Percentiles rank a stretch among this genome's conserved stretches.
Evolutionary conservation across 2,329 filamentous ascomycete genomes (phyloP).

Genomic region (Fusarium haematococcum): DNA sequence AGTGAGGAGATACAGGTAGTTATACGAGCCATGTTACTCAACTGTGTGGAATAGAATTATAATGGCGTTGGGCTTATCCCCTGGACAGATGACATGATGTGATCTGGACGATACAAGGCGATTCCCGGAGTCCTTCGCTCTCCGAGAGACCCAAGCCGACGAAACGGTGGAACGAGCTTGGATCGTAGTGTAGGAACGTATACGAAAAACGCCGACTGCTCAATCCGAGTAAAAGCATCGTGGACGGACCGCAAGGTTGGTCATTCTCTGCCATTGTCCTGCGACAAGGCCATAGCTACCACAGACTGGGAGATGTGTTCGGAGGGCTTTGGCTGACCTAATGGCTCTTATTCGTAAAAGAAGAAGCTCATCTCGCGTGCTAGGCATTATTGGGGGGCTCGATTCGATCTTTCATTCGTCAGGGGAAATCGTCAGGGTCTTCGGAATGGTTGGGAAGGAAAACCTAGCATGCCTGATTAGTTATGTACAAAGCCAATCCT

Average conservation of each 20-base stretch:
- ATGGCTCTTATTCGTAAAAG: neutral
- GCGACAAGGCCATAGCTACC: neutral
- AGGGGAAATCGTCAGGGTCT: constrained; percentile 28
- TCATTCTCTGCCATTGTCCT: no score
- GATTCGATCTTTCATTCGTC: constrained; percentile 14
- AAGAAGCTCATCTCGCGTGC: constrained; percentile 5
- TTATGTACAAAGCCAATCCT: constrained; percentile 35
- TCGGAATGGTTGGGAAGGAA: constrained; percentile 13
- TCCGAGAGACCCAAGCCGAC: constrained; percentile 18
- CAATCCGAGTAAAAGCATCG: constrained; percentile 9
- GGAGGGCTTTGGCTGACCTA: neutral
- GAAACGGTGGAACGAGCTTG: constrained; percentile 26
- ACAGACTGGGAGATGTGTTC: neutral
- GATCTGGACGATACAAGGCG: constrained; percentile 9
- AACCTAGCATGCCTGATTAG: constrained; percentile 29
- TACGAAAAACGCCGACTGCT: neutral
- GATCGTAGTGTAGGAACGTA: neutral
- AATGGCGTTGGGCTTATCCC: neutral
- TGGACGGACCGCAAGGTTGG: neutral
- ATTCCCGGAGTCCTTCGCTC: constrained; percentile 4
- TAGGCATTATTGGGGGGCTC: neutral
- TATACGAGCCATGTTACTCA: neutral
- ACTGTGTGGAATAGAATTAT: neutral
- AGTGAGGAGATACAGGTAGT: neutral
- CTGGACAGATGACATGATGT: constrained; percentile 11